Evolutionary conservation across 345 rosid species (phyloP), one percentile per base, ranked within the genome.

Genomic region (Euphorbia peplus): DNA sequence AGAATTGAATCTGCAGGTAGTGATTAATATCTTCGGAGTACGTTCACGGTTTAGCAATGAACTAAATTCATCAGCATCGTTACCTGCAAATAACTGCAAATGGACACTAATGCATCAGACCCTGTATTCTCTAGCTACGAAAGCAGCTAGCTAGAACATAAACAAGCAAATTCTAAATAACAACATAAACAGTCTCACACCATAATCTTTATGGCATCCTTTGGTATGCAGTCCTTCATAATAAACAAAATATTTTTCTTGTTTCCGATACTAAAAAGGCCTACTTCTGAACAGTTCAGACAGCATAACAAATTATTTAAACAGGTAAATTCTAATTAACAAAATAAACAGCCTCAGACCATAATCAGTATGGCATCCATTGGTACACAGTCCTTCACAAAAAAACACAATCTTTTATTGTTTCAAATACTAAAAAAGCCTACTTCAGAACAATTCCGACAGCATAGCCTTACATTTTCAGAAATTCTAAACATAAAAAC

Each of bases 1-100:
- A 44, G 98, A 95, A 74, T 95, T 86, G 82, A 87, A 92, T 72
- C 98, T 87, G 76, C 87, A 87, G n/a, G 99, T 95, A 22, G 99
- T 90, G 75, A 92, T 82, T 78, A 95, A 77, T 76, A 88, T 76
- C 82, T 90, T 92, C 0, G 97, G 93, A 1, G 76, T 55, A 9
- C 48, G 30, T 44, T 86, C 92, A 8, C 81, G 87, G 64, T 82
- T 86, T 69, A 91, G 72, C 30, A 95, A 41, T 21, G 87, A 77
- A 69, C 84, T 85, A 68, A 95, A 92, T 50, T 95, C 99, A 72
- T 95, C 99, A 39, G 87, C 90, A 79, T 95, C 98, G 68, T 86
- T 92, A 21, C 86, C 90, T 0, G 89, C 98, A 83, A 83, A 90
- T 61, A 95, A 66, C 99, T 93, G 76, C 73, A 75, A 76, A 64